Conservation (phyloP, 148 eudicot genomes). For the Rhododendron williamsianum region DNA sequence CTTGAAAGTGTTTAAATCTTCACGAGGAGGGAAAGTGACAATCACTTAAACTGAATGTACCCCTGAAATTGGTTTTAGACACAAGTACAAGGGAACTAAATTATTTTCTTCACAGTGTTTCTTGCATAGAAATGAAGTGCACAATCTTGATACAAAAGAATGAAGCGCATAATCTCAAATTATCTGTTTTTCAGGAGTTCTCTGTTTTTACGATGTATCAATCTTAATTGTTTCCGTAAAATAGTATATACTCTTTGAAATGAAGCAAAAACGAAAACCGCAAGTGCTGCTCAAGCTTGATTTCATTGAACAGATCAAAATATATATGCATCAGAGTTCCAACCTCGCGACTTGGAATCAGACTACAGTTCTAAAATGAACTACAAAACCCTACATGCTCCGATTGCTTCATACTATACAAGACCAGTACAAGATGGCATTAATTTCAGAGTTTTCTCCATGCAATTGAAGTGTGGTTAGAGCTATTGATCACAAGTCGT, state of each 20-base stretch:
- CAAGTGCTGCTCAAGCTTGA: neutral
- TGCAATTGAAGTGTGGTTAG: neutral
- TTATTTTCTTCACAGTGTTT: neutral
- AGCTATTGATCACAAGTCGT: constrained; percentile 10
- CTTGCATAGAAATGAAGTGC: neutral
- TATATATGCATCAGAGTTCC: neutral
- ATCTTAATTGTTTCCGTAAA: neutral
- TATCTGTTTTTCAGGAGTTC: neutral
- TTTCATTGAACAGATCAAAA: constrained; percentile 1
- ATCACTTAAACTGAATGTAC: neutral
- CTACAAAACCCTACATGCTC: constrained; percentile 3
- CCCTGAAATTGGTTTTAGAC: neutral
- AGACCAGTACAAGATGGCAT: neutral
- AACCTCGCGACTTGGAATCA: neutral
- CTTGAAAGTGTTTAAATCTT: neutral
- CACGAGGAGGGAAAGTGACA: neutral
- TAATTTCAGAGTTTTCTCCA: neutral
- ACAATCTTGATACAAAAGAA: neutral
- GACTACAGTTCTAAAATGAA: neutral
- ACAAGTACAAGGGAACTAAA: neutral
- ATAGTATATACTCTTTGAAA: neutral
- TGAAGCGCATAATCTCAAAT: neutral
- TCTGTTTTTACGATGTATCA: neutral
- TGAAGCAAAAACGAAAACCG: neutral
- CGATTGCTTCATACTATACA: neutral